These are phyloP conservation scores for Hemerocallis citrina DNA, from an alignment of 106 monocot species.

Conservation along the genomic window DNA sequence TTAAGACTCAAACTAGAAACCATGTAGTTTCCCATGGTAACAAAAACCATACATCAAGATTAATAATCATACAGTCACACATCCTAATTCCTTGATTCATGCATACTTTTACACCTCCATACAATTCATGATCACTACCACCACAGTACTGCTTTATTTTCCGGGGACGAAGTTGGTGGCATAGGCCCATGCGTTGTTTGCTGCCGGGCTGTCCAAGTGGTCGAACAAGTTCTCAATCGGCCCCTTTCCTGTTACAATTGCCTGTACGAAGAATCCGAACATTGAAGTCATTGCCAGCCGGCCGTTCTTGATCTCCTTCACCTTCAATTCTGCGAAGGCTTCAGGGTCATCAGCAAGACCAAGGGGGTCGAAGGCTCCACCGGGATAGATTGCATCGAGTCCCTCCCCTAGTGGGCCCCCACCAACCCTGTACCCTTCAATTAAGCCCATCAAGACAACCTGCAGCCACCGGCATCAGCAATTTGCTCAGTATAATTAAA, in stretches of 20 bases:
- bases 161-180: slow-evolving; percentile 89
- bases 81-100: too few relatives aligned
- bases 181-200: slow-evolving; percentile 69
- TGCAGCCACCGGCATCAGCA: too few relatives aligned
- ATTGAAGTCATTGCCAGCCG: slow-evolving; percentile 30
- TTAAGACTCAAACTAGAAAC: too few relatives aligned
- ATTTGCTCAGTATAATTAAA: too few relatives aligned
- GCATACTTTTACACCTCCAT: slow-evolving; percentile 1
- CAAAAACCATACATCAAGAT: too few relatives aligned
- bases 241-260: slow-evolving; percentile 39
- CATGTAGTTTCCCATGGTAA: too few relatives aligned
- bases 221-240: slow-evolving; percentile 50
- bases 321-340: slow-evolving; percentile 48
- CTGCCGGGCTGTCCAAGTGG: slow-evolving; percentile 35
- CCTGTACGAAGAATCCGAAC: slow-evolving; percentile 39
- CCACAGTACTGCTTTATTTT: slow-evolving; percentile 19
- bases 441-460: slow-evolving; percentile 80
- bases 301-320: slow-evolving; percentile 37
- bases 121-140: not conserved
- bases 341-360: slow-evolving; percentile 53
- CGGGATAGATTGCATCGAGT: slow-evolving; percentile 48
- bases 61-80: too few relatives aligned
- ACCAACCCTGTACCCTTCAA: slow-evolving; percentile 77
- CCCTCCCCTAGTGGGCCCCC: slow-evolving; percentile 67
- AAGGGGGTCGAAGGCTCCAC: slow-evolving; percentile 47